Evolutionary conservation across 257 asterid species (phyloP), one percentile per base, ranked within the genome.

Genomic region (Scutellaria baicalensis): DNA sequence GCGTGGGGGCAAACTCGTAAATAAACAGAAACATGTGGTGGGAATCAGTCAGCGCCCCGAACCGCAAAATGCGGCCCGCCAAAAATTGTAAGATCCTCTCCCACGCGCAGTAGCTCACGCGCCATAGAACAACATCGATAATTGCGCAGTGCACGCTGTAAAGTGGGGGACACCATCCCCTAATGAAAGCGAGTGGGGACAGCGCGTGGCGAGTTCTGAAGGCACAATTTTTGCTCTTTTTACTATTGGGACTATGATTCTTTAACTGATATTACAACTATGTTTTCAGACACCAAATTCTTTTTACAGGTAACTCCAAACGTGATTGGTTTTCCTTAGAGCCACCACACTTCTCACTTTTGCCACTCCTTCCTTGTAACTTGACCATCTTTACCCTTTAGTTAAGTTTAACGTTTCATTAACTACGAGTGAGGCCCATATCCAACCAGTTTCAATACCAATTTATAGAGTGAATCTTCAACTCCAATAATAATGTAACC

Each of bases 161-260:
- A 56, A 71, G 72, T 40, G 51, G 45, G 65, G 81, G 69, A 43
- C 66, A 51, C 54, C 23, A 13, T 27, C 64, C 51, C 49, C 66
- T 66, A 39, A 71, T 59, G 59, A 67, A 57, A 64, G 68, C 59
- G 70, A 49, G 87, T 81, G 86, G 91, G 86, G 89, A 59, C 91
- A 80, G 88, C 88, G 92, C 90, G 90, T 87, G 96, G 81, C 38
- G 14, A 13, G 18, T 10, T 5, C 40, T 48, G 72, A 36, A 39
- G 68, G 64, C 39, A 47, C 16, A 73, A 64, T 51, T 44, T 69
- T 66, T 58, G 43, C 23, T 38, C 14, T 56, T 82, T 64, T 79
- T 38, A 70, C 80, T 38, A 51, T 78, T 52, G 59, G 43, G 57
- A 54, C 70, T 64, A 77, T 76, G 81, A 74, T 80, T 68, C 64